Conservation (phyloP, 2,329 filamentous ascomycete species). For the Westerdykella ornata region DNA sequence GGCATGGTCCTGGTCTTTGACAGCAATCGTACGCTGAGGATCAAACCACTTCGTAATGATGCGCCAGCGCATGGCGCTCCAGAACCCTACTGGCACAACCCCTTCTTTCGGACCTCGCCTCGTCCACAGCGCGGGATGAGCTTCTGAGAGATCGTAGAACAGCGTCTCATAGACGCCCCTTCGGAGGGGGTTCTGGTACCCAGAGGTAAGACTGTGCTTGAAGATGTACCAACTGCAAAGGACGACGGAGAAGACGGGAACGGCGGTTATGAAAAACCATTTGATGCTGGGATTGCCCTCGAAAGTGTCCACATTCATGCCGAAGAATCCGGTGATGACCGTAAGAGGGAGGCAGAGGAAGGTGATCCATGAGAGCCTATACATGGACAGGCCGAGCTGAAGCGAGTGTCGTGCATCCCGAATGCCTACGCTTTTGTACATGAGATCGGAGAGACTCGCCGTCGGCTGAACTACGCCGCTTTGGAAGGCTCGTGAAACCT, state of each 20-base stretch:
- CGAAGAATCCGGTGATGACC: slow-evolving; percentile 46
- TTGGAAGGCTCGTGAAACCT: slow-evolving; percentile 43
- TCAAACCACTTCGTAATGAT: slow-evolving; percentile 44
- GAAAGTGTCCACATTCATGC: slow-evolving; percentile 49
- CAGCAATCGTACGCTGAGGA: slow-evolving; percentile 37
- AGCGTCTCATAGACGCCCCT: slow-evolving; percentile 48
- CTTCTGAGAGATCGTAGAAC: slow-evolving; percentile 43
- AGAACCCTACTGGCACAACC: slow-evolving; percentile 37
- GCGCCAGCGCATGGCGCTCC: slow-evolving; percentile 43
- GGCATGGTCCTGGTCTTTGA: slow-evolving; percentile 25
- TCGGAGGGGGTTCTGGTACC: slow-evolving; percentile 42
- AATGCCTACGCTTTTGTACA: slow-evolving; percentile 51
- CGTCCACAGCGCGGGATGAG: slow-evolving; percentile 45
- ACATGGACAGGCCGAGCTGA: slow-evolving; percentile 46
- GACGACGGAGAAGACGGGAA: slow-evolving; percentile 44
- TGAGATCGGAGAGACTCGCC: slow-evolving; percentile 43
- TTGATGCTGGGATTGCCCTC: slow-evolving; percentile 40
- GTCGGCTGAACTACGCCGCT: slow-evolving; percentile 49
- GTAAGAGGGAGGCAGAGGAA: slow-evolving; percentile 65
- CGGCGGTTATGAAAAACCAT: slow-evolving; percentile 46
- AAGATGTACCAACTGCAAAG: slow-evolving; percentile 44
- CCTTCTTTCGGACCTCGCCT: slow-evolving; percentile 40
- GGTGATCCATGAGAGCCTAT: slow-evolving; percentile 59
- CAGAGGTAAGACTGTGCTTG: slow-evolving; percentile 41
- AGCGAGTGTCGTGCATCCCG: slow-evolving; percentile 46